Percentiles rank a stretch among this genome's conserved stretches.
Evolutionary conservation across 768 basidiomycete species (phyloP).

Genomic region (Candolleomyces eurysporus): DNA sequence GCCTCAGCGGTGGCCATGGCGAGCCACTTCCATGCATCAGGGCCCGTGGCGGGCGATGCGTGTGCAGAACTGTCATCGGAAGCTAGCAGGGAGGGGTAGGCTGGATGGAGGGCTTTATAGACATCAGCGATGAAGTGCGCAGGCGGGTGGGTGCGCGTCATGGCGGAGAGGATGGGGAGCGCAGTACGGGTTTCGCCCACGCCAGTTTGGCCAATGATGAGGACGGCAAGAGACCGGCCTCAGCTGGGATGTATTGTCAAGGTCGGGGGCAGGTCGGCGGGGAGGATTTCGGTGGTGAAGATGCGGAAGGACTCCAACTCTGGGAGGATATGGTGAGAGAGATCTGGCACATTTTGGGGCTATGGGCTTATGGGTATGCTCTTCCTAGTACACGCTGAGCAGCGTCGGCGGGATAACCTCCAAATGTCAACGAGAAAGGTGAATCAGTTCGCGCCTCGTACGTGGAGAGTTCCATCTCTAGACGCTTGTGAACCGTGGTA

Average conservation of each 20-base stretch:
- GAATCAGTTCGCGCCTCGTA: no score
- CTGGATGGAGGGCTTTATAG: not conserved
- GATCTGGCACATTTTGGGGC: not conserved
- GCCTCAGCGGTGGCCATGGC: not conserved
- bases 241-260: not conserved
- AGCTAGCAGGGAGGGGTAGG: not conserved
- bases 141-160: not conserved
- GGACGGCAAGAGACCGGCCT: not conserved
- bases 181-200: not conserved
- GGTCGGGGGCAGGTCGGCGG: not conserved
- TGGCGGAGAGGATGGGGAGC: not conserved
- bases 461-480: no score
- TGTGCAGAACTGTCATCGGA: not conserved
- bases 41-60: not conserved
- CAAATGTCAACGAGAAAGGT: no score
- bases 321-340: not conserved
- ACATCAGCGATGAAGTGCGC: not conserved
- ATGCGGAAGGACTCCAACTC: not conserved
- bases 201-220: not conserved
- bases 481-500: no score
- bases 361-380: no score
- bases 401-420: no score
- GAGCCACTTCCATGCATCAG: not conserved
- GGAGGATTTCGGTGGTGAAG: not conserved
- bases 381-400: no score